Evolutionary conservation across 306 rosid species (phyloP).

Genomic region (Geum urbanum): DNA sequence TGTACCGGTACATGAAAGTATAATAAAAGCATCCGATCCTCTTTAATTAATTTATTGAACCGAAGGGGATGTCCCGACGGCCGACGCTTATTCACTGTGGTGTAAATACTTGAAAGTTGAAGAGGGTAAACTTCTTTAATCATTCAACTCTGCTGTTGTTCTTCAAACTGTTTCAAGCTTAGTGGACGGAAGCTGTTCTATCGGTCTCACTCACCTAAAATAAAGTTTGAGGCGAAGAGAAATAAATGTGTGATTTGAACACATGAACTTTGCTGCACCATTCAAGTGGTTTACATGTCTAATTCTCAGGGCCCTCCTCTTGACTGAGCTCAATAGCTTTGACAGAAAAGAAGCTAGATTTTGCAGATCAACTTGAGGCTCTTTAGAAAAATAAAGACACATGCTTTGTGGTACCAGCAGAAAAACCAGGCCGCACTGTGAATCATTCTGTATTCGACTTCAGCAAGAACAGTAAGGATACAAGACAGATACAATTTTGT

Average conservation of each 20-base stretch:
- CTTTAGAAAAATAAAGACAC: not conserved
- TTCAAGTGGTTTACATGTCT: conserved; percentile 36
- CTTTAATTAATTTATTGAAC: too few species aligned
- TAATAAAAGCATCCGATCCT: too few species aligned
- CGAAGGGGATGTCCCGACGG: too few species aligned
- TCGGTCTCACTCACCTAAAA: conserved; percentile 26
- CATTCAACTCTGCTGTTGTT: not conserved
- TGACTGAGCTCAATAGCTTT: not conserved
- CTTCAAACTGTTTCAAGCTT: not conserved
- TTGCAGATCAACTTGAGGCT: not conserved
- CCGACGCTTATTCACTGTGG: not conserved
- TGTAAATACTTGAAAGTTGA: not conserved
- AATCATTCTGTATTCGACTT: not conserved
- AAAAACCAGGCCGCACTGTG: not conserved
- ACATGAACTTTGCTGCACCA: conserved; percentile 11
- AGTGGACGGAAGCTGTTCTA: conserved; percentile 34
- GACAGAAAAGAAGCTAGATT: not conserved
- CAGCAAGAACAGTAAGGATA: not conserved
- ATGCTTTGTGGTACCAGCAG: not conserved
- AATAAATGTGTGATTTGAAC: conserved; percentile 28
- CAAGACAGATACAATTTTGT: not conserved
- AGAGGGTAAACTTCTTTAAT: not conserved
- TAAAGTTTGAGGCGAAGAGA: conserved; percentile 13
- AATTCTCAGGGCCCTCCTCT: conserved; percentile 26
- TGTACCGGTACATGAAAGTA: too few species aligned